phyloP scores from a whole-genome alignment of 768 basidiomycete species.

The Cubamyces sp. region DNA sequence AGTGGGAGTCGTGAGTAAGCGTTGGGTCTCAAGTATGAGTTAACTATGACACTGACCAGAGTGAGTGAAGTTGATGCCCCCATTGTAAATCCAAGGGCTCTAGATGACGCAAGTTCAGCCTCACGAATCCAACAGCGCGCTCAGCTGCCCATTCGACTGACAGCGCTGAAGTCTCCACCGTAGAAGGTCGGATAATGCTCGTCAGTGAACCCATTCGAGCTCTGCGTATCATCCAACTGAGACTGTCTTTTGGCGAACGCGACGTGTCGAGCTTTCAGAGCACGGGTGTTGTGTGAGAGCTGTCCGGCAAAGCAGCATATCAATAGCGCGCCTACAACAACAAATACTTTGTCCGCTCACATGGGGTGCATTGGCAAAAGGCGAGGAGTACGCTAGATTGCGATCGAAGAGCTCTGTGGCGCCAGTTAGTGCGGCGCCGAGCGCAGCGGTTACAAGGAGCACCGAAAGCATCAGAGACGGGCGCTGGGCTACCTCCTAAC shows the following conservation, averaged over 20 bases:
- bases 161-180: slow-evolving; percentile 53
- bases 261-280: slow-evolving; percentile 42
- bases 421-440: slow-evolving; percentile 7
- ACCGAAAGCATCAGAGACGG: slow-evolving; percentile 5
- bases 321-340: neutral
- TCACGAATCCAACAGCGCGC: neutral
- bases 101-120: slow-evolving; percentile 19
- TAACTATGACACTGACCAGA: slow-evolving; percentile 37
- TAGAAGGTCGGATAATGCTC: slow-evolving; percentile 55
- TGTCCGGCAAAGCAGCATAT: slow-evolving; percentile 18
- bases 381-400: slow-evolving; percentile 23
- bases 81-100: slow-evolving; percentile 52
- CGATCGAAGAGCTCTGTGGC: slow-evolving; percentile 27
- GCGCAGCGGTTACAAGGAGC: slow-evolving; percentile 8
- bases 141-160: slow-evolving; percentile 26
- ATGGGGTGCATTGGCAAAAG: slow-evolving; percentile 13
- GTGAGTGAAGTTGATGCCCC: slow-evolving; percentile 55
- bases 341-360: neutral
- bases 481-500: too few relatives aligned
- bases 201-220: slow-evolving; percentile 46
- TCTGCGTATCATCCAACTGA: slow-evolving; percentile 30
- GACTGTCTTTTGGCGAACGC: slow-evolving; percentile 35
- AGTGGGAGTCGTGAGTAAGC: neutral
- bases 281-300: slow-evolving; percentile 44
- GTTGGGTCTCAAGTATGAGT: neutral